Conservation (phyloP, 345 rosid genomes). For the Viola odorata region DNA sequence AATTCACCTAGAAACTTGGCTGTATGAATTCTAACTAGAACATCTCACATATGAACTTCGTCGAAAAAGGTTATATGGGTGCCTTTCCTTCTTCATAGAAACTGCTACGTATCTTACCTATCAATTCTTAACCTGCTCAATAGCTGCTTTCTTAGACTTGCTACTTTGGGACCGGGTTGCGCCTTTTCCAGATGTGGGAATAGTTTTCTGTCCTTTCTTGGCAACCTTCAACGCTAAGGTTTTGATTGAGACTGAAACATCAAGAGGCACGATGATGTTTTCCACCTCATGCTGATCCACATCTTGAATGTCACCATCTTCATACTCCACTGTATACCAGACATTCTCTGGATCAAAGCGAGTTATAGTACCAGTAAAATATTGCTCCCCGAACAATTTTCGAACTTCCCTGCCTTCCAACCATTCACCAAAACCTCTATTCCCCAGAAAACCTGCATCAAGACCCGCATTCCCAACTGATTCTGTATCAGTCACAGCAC, state of each 20-base stretch:
- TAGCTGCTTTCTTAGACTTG: constrained; percentile 3
- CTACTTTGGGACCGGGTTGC: not conserved
- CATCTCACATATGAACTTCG: too few species aligned
- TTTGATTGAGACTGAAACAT: constrained; percentile 58
- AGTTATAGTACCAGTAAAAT: constrained; percentile 49
- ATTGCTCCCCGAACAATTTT: constrained; percentile 46
- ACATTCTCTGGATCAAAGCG: constrained; percentile 60
- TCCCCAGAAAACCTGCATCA: constrained; percentile 10
- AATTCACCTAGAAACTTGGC: not conserved
- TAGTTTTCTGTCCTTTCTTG: constrained; percentile 35
- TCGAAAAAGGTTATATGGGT: too few species aligned
- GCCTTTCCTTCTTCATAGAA: too few species aligned
- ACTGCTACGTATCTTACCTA: too few species aligned
- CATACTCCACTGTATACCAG: constrained; percentile 81
- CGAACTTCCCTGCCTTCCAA: constrained; percentile 70
- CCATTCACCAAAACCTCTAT: constrained; percentile 65
- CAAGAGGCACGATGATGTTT: constrained; percentile 58
- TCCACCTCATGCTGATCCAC: constrained; percentile 74
- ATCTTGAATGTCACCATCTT: constrained; percentile 85
- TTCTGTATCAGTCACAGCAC: constrained; percentile 18
- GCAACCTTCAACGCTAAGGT: constrained; percentile 45
- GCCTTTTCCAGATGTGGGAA: constrained; percentile 8
- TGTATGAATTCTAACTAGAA: not conserved
- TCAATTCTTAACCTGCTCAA: too few species aligned
- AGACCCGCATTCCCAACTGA: constrained; percentile 5